These are phyloP conservation scores for Aspergillus eucalypticola DNA, from an alignment of 2,329 filamentous ascomycete species.

Conservation along the genomic window DNA sequence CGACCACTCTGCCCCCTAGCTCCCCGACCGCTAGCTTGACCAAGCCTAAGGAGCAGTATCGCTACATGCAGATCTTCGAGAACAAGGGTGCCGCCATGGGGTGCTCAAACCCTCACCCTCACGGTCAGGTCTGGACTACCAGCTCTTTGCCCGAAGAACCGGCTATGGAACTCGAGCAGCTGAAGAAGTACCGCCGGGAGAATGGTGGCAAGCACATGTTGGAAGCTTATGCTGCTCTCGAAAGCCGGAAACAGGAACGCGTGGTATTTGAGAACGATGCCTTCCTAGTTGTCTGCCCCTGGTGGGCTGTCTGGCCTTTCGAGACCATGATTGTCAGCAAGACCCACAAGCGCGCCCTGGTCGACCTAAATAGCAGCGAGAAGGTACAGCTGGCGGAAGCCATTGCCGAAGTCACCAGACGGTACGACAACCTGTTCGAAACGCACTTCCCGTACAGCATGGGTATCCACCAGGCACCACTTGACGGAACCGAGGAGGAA, in stretches of 20 bases:
- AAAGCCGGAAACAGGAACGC: constrained; percentile 77
- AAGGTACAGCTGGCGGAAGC: constrained; percentile 74
- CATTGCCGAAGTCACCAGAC: constrained; percentile 81
- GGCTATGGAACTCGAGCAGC: constrained; percentile 71
- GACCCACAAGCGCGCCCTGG: constrained; percentile 77
- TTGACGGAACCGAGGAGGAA: constrained; percentile 78
- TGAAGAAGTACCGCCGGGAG: constrained; percentile 74
- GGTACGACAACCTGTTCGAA: constrained; percentile 97
- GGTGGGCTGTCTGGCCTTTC: constrained; percentile 98
- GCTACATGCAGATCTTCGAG: constrained; percentile 99
- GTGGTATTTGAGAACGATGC: constrained; percentile 83
- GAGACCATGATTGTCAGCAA: constrained; percentile 89
- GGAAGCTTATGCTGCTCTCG: constrained; percentile 81
- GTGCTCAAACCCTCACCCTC: constrained; percentile 96
- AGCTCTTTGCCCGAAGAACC: constrained; percentile 90
- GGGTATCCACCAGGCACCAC: constrained; percentile 90
- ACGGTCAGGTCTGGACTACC: constrained; percentile 95
- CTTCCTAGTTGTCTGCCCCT: constrained; percentile 88
- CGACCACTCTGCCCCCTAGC: constrained; percentile 50
- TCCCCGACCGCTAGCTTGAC: constrained; percentile 47
- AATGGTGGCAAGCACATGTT: constrained; percentile 75
- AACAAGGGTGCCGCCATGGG: constrained; percentile 99
- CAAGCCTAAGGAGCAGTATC: constrained; percentile 72
- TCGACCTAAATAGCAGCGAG: constrained; percentile 75
- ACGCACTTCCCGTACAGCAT: constrained; percentile 97